These are phyloP conservation scores for Cardiospermum halicacabum DNA, from an alignment of 345 rosid species.

Conservation along the genomic window DNA sequence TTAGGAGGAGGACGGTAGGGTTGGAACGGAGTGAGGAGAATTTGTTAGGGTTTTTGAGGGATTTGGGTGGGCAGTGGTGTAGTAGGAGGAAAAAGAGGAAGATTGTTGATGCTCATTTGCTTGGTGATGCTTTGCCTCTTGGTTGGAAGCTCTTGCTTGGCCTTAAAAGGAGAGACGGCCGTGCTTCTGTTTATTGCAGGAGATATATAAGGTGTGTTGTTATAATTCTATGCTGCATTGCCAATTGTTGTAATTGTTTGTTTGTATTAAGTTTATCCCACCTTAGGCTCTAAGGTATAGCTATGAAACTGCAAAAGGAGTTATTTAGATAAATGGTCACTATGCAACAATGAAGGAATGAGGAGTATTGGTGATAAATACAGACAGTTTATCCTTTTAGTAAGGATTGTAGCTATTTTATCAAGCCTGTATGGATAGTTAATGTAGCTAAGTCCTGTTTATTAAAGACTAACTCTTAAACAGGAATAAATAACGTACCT, in stretches of 20 bases:
- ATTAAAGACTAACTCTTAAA: not conserved
- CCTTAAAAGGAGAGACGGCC: conserved; percentile 65
- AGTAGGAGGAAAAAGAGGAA: conserved; percentile 79
- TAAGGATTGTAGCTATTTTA: no score
- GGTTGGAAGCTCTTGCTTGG: conserved; percentile 79
- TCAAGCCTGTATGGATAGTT: no score
- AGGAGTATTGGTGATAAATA: no score
- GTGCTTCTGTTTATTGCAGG: conserved; percentile 61
- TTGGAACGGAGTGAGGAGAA: conserved; percentile 47
- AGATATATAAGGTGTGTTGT: conserved; percentile 54
- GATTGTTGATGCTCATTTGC: conserved; percentile 60
- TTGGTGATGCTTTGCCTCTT: conserved; percentile 52
- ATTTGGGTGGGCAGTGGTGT: conserved; percentile 69
- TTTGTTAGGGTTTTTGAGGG: conserved; percentile 51
- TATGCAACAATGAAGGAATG: no score
- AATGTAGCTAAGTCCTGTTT: not conserved
- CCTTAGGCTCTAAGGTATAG: no score
- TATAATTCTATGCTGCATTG: not conserved
- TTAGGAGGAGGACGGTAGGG: conserved; percentile 55
- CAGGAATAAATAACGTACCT: not conserved
- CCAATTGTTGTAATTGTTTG: no score
- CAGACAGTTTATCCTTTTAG: no score
- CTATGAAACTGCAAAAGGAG: no score
- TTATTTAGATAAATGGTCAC: no score
- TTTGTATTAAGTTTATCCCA: no score